A percentile compares a stretch with the other conserved stretches of the same genome.
These are phyloP conservation scores for Asterionellopsis glacialis DNA, from an alignment of 108 stramenopile species.

Conservation along the genomic window DNA sequence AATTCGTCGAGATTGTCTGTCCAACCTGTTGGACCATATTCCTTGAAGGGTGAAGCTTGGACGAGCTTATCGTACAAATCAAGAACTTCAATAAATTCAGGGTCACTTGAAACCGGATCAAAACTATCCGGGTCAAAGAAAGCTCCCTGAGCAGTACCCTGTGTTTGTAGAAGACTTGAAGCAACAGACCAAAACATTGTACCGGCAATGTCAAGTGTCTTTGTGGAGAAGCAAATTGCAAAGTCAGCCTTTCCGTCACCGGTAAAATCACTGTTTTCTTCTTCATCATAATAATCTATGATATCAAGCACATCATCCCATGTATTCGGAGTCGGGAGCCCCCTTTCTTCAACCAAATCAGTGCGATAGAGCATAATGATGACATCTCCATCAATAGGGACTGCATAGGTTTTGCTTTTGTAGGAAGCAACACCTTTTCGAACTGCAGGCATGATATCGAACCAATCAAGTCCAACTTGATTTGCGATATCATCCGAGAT, in stretches of 20 bases:
- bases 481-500: slow-evolving; percentile 3
- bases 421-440: slow-evolving; percentile 6
- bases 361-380: slow-evolving; percentile 13
- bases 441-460: slow-evolving; percentile 16
- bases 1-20: not conserved
- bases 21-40: slow-evolving; percentile 6
- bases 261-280: not conserved
- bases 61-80: slow-evolving; percentile 2
- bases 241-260: slow-evolving; percentile 9
- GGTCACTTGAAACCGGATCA: slow-evolving; percentile 1
- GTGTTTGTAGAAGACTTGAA: slow-evolving; percentile 7
- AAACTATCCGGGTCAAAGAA: slow-evolving; percentile 13
- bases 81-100: slow-evolving; percentile 7
- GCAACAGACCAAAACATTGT: slow-evolving; percentile 13
- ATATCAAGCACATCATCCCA: slow-evolving; percentile 14
- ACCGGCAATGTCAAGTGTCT: slow-evolving; percentile 9
- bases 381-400: slow-evolving; percentile 12
- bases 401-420: not conserved
- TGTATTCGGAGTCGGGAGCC: slow-evolving; percentile 8
- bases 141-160: slow-evolving; percentile 7
- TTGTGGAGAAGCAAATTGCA: slow-evolving; percentile 8
- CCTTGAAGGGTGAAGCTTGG: slow-evolving; percentile 5
- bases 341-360: slow-evolving; percentile 7
- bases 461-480: slow-evolving; percentile 13
- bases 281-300: slow-evolving; percentile 4